These are phyloP conservation scores for Phellinidium pouzarii DNA, from an alignment of 1,284 basidiomycete species.

Conservation along the genomic window DNA sequence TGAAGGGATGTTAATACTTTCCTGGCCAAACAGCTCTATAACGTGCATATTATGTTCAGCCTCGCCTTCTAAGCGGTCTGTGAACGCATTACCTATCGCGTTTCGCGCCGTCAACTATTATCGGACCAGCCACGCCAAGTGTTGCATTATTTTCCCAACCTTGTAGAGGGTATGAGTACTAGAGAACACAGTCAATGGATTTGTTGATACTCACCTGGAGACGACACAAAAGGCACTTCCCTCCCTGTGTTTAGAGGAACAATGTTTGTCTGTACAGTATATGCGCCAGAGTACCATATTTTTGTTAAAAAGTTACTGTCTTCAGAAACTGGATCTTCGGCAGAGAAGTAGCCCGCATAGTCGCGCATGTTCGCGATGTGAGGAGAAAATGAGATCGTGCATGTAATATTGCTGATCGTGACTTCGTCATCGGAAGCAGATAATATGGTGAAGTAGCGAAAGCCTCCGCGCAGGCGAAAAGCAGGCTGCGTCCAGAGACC, in stretches of 20 bases:
- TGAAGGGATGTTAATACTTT: constrained; percentile 17
- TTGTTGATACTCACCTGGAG: constrained; percentile 25
- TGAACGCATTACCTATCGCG: constrained; percentile 50
- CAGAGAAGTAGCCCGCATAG: constrained; percentile 52
- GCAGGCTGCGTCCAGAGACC: constrained; percentile 47
- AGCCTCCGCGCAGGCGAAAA: constrained; percentile 43
- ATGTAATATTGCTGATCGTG: constrained; percentile 45
- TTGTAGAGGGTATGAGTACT: constrained; percentile 23
- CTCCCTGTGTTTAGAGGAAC: constrained; percentile 48
- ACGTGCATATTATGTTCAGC: background rate
- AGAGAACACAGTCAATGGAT: constrained; percentile 25
- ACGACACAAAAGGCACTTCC: constrained; percentile 38
- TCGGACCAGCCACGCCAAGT: constrained; percentile 49
- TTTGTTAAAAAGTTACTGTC: constrained; percentile 48
- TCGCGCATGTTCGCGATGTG: constrained; percentile 44
- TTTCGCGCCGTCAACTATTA: constrained; percentile 59
- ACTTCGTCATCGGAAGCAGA: constrained; percentile 32
- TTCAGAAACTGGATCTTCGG: constrained; percentile 38
- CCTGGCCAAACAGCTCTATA: constrained; percentile 53
- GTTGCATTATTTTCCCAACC: constrained; percentile 55
- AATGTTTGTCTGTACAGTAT: constrained; percentile 55
- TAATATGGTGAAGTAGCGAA: constrained; percentile 49
- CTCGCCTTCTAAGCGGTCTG: no score
- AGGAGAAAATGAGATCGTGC: constrained; percentile 50
- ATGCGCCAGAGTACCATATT: constrained; percentile 57